These are phyloP conservation scores for Stylosanthes scabra DNA, from an alignment of 331 rosid genomes.

Conservation along the genomic window DNA sequence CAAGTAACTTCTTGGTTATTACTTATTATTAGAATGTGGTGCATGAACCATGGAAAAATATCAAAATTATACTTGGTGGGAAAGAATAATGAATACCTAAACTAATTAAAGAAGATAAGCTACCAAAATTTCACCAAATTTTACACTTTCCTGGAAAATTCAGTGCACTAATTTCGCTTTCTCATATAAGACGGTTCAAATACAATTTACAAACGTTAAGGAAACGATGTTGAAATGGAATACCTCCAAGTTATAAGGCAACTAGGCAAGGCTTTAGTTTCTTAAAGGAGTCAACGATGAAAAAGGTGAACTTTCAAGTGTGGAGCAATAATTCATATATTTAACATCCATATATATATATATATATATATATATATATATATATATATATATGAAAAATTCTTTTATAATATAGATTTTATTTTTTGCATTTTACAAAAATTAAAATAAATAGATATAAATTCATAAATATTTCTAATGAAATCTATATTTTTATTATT, in stretches of 20 bases:
- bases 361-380: too few species aligned
- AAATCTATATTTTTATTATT: too few species aligned
- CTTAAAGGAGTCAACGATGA: neutral
- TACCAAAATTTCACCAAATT: neutral
- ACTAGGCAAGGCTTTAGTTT: neutral
- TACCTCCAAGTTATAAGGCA: too few species aligned
- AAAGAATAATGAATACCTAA: neutral
- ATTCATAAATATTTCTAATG: too few species aligned
- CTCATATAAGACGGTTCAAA: conserved; percentile 2
- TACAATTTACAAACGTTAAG: neutral
- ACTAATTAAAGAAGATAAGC: too few species aligned
- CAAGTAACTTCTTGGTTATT: neutral
- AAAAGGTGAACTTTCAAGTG: too few species aligned
- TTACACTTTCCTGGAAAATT: conserved; percentile 16
- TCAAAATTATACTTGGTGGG: neutral
- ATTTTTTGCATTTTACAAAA: too few species aligned
- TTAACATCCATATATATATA: too few species aligned
- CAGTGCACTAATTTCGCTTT: neutral
- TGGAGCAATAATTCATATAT: too few species aligned
- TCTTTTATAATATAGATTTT: too few species aligned
- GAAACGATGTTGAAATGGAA: conserved; percentile 2
- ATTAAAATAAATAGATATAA: too few species aligned
- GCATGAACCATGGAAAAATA: neutral
- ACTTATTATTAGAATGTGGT: neutral
- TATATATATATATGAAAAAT: too few species aligned